Evolutionary conservation across 1,284 basidiomycete species (phyloP).

Genomic region (Rhodotorula sp.): DNA sequence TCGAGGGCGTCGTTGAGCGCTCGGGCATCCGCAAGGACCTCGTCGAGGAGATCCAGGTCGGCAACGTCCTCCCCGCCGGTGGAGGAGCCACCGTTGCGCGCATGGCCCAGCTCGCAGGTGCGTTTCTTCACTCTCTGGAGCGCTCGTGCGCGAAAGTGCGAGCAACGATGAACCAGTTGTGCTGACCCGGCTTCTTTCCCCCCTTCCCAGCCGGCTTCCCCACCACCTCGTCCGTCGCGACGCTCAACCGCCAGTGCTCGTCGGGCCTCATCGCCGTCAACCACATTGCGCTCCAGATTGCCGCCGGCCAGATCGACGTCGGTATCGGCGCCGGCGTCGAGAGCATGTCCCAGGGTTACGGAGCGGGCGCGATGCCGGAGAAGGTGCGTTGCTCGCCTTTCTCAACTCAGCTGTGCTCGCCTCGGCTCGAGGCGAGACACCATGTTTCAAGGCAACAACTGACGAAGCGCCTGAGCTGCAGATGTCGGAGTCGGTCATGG

Average conservation of each 20-base stretch:
- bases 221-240: slow-evolving; percentile 74
- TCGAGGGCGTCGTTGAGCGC: slow-evolving; percentile 65
- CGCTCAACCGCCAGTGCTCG: slow-evolving; percentile 93
- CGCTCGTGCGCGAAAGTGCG: neutral
- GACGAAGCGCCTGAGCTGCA: slow-evolving; percentile 41
- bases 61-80: slow-evolving; percentile 89
- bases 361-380: slow-evolving; percentile 66
- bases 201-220: slow-evolving; percentile 87
- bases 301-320: slow-evolving; percentile 50
- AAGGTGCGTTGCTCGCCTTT: slow-evolving; percentile 47
- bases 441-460: neutral
- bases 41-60: slow-evolving; percentile 87
- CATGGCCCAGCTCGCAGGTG: slow-evolving; percentile 78
- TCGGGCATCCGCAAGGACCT: slow-evolving; percentile 69
- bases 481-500: slow-evolving; percentile 77
- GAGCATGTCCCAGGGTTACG: slow-evolving; percentile 71
- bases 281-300: slow-evolving; percentile 87
- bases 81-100: slow-evolving; percentile 88
- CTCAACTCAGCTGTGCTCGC: too few species aligned
- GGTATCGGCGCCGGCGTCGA: slow-evolving; percentile 88
- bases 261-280: slow-evolving; percentile 85
- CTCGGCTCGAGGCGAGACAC: too few species aligned
- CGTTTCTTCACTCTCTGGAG: neutral
- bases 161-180: too few species aligned
- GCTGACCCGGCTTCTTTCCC: slow-evolving; percentile 57